Percentiles rank a stretch among this genome's conserved stretches.
Conservation (phyloP, 176 grass and related monocot species). For the Alopecurus myosuroides region DNA sequence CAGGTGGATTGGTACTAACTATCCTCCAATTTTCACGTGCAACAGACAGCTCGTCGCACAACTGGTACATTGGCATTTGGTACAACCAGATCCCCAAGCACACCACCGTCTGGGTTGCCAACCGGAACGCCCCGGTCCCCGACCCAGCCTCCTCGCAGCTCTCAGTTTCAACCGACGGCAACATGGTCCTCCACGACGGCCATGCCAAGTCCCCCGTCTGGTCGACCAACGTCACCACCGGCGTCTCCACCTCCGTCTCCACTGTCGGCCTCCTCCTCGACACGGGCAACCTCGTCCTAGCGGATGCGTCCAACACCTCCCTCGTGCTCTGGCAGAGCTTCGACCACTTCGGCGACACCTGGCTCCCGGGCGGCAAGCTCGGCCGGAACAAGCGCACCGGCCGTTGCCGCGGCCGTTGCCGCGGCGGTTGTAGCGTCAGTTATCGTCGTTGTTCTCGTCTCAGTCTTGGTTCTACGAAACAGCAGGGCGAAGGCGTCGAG, state of each 20-base stretch:
- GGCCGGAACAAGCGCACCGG: constrained; percentile 45
- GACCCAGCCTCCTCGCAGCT: constrained; percentile 21
- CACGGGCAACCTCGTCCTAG: constrained; percentile 54
- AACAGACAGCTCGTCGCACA: constrained; percentile 17
- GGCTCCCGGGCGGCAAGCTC: constrained; percentile 51
- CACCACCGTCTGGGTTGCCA: constrained; percentile 53
- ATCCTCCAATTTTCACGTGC: background rate
- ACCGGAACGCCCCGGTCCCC: constrained; percentile 24
- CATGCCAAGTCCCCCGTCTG: constrained; percentile 3
- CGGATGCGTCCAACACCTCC: constrained; percentile 36
- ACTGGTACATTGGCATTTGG: constrained; percentile 60
- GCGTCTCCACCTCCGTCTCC: background rate
- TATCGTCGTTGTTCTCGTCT: background rate
- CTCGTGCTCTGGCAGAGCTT: constrained; percentile 61
- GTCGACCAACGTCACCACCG: constrained; percentile 30
- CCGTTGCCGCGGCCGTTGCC: background rate
- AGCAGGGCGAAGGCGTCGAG: background rate
- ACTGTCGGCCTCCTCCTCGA: constrained; percentile 44
- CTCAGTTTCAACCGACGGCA: constrained; percentile 17
- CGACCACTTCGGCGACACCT: constrained; percentile 58
- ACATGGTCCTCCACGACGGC: constrained; percentile 30
- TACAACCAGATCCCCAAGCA: constrained; percentile 39
- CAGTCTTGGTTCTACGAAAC: background rate
- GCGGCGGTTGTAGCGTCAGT: background rate
- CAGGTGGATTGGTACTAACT: too few species aligned